Percentiles rank a stretch among this genome's conserved stretches.
Evolutionary conservation across 2,329 filamentous ascomycete genomes (phyloP).

Genomic region (Ploettnerulaceae sp.): DNA sequence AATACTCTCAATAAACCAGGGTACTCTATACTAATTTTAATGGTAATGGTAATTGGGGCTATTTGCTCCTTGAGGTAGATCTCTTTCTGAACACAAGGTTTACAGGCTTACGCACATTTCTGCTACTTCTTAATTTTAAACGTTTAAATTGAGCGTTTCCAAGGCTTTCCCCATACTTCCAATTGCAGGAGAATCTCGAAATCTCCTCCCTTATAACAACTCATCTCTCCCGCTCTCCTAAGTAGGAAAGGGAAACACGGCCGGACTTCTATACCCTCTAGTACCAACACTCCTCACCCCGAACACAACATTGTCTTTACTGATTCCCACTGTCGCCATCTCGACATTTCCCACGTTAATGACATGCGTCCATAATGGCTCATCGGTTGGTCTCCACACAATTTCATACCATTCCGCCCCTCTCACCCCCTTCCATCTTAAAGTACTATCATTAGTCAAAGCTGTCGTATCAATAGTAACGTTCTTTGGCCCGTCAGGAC

Average conservation of each 20-base stretch:
- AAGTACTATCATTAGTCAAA: slow-evolving; percentile 45
- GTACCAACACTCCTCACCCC: slow-evolving; percentile 47
- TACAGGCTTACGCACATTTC: no score
- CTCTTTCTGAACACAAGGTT: no score
- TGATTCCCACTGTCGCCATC: slow-evolving; percentile 43
- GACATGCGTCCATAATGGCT: slow-evolving; percentile 46
- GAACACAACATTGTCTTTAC: slow-evolving; percentile 55
- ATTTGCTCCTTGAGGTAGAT: no score
- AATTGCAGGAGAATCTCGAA: no score
- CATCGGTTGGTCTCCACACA: slow-evolving; percentile 48
- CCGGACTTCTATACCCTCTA: slow-evolving; percentile 48
- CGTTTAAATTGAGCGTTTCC: no score
- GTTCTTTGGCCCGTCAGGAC: slow-evolving; percentile 45
- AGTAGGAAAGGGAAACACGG: slow-evolving; percentile 24
- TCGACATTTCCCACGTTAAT: slow-evolving; percentile 45
- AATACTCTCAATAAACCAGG: no score
- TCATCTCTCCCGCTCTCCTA: background rate
- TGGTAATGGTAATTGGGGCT: no score
- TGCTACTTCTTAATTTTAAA: no score
- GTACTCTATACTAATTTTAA: no score
- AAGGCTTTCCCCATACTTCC: no score
- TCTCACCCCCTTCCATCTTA: slow-evolving; percentile 45
- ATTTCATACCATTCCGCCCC: slow-evolving; percentile 48
- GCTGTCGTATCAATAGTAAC: slow-evolving; percentile 44
- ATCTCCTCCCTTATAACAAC: background rate